Conservation (phyloP, 805 yeast genomes). For the Metschnikowia corniflorae region DNA sequence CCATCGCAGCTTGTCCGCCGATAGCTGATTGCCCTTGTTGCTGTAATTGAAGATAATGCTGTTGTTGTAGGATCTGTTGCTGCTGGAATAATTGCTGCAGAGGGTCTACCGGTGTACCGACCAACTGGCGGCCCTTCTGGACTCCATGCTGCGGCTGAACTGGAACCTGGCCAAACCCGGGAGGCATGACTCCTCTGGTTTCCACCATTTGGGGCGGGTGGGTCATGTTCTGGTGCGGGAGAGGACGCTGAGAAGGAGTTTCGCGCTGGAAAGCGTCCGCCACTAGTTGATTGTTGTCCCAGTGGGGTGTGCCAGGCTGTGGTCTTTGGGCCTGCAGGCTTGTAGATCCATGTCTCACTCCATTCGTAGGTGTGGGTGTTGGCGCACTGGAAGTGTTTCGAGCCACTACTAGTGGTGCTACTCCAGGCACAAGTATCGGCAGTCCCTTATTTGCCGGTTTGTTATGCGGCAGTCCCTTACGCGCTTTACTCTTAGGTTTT, state of each 20-base stretch:
- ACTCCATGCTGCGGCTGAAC: not conserved
- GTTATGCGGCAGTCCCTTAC: conserved; percentile 3
- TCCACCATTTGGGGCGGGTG: conserved; percentile 5
- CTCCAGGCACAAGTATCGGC: conserved; percentile 11
- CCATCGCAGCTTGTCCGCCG: too few relatives aligned
- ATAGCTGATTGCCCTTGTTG: not conserved
- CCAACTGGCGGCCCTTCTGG: conserved; percentile 1
- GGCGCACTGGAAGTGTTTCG: not conserved
- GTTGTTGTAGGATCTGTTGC: conserved; percentile 8
- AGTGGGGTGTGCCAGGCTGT: conserved; percentile 4
- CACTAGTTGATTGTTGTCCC: conserved; percentile 2
- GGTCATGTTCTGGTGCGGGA: not conserved
- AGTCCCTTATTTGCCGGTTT: conserved; percentile 6
- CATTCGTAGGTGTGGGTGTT: not conserved
- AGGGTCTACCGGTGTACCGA: not conserved
- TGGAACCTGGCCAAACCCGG: not conserved
- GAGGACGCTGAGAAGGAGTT: not conserved
- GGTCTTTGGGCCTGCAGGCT: not conserved
- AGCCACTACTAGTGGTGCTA: conserved; percentile 9
- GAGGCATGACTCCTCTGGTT: not conserved
- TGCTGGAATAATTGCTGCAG: conserved; percentile 6
- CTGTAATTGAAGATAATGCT: conserved; percentile 2
- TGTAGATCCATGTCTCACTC: not conserved
- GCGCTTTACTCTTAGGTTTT: conserved; percentile 2
- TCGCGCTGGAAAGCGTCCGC: conserved; percentile 1